Base-by-base conservation (phyloP, 106 monocot species). In the Vanilla planifolia region DNA sequence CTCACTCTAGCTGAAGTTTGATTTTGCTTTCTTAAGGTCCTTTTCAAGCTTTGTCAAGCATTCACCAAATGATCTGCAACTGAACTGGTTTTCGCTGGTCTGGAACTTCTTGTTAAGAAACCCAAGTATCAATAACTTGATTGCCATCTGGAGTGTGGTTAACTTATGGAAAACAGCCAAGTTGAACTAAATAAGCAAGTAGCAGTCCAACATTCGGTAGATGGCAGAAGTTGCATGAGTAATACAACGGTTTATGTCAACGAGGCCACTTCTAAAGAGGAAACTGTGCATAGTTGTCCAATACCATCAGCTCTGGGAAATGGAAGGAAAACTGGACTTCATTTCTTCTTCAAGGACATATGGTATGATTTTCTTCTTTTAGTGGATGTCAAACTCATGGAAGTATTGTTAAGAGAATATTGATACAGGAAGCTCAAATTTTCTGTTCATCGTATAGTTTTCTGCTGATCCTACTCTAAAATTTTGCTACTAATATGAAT, bases 291-390 rank as follows among this genome's bases (percentile, higher is more conserved):
- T 6, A 7, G 35, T 57, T 17, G 16, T 57, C 57, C 57, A 57
- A 57, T 57, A 6, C 8, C 15, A 57, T 22, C 57, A 22, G 1
- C 20, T 20, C 33, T 35, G 1, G 20, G 34, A 57, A 57, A 8
- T 57, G 20, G 20, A 19, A 62, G 75, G 64, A 78, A 64, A 32
- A 63, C 72, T 1, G 82, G 86, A 3, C 61, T 86, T 57, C 29
- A 62, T 50, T 32, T 86, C 21, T 82, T 86, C 65, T 65, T 75
- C 58, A 11, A 69, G 72, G 48, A 86, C 53, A 69, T 86, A 57
- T 67, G 81, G 86, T 86, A 68, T 32, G 32, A 55, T 29, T 55
- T 55, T 6, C 1, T 55, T 25, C n/a, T 17, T 6, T 5, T 33
- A 51, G 3, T 32, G 30, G 17, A 32, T 30, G 11, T 55, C 17